Conservation (phyloP, 2,329 filamentous ascomycete genomes). For the Colletotrichum chlorophyti region DNA sequence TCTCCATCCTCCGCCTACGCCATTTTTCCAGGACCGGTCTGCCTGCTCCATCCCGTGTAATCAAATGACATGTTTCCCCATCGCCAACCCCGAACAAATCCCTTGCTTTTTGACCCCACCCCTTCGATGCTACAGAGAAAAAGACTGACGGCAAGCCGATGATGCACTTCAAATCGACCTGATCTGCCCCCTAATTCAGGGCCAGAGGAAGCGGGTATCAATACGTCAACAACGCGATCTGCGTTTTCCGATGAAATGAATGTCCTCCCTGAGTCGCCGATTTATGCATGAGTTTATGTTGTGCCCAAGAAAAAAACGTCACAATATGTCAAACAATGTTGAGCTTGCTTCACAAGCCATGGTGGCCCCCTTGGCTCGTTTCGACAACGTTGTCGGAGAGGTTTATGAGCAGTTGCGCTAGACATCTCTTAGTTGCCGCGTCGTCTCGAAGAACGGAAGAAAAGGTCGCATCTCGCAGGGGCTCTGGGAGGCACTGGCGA, state of each 20-base stretch:
- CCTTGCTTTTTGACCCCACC: constrained; percentile 21
- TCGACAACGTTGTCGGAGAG: constrained; percentile 85
- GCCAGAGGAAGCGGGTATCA: constrained; percentile 24
- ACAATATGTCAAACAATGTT: background rate
- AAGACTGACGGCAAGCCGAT: constrained; percentile 17
- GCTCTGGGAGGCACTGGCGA: constrained; percentile 94
- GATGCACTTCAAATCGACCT: constrained; percentile 22
- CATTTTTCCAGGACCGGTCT: constrained; percentile 9
- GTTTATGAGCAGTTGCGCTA: constrained; percentile 96
- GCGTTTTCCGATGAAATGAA: constrained; percentile 26
- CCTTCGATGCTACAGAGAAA: constrained; percentile 21
- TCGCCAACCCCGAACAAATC: constrained; percentile 15
- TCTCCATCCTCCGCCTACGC: constrained; percentile 9
- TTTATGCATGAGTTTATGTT: constrained; percentile 27
- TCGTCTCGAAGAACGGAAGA: constrained; percentile 96
- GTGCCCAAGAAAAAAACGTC: constrained; percentile 7
- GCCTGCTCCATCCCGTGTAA: constrained; percentile 9
- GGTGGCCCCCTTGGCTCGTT: constrained; percentile 33
- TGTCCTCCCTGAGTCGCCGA: constrained; percentile 24
- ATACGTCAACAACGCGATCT: constrained; percentile 22
- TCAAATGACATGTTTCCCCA: constrained; percentile 12
- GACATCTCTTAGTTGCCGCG: constrained; percentile 94
- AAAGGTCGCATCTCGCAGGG: constrained; percentile 98
- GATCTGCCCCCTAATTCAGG: constrained; percentile 1
- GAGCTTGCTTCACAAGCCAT: constrained; percentile 35